Evolutionary conservation across 78 protist species (phyloP).

Genomic region (Anaeramoeba flamelloides): DNA sequence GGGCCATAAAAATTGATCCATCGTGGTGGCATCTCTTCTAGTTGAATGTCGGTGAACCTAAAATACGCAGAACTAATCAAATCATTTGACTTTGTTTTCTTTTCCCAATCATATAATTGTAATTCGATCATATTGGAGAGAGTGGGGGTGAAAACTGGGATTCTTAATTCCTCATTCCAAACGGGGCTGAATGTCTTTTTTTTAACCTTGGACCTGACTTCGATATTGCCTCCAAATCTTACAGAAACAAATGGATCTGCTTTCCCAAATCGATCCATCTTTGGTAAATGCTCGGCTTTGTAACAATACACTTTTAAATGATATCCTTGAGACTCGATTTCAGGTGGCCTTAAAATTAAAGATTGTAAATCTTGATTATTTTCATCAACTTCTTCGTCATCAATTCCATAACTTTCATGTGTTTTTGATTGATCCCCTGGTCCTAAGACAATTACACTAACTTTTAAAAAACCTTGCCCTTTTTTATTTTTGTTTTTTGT

Average conservation of each 20-base stretch:
- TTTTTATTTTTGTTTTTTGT: too few species aligned
- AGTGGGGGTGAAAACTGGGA: conserved; percentile 12
- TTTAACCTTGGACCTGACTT: neutral
- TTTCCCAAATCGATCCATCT: conserved; percentile 18
- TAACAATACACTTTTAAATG: neutral
- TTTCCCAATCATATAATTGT: too few species aligned
- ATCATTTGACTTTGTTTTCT: conserved; percentile 3
- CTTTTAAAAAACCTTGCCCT: conserved; percentile 21
- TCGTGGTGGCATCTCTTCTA: too few species aligned
- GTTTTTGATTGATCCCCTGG: conserved; percentile 16
- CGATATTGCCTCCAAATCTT: neutral
- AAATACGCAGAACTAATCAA: neutral
- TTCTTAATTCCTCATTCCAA: conserved; percentile 13
- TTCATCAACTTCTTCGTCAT: conserved; percentile 7
- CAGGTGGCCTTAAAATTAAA: conserved; percentile 10
- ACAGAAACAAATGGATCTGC: conserved; percentile 10
- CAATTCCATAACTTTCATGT: conserved; percentile 17
- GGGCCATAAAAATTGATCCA: too few species aligned
- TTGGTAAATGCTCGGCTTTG: conserved; percentile 4
- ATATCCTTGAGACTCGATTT: neutral
- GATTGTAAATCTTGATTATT: neutral
- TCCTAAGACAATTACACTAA: conserved; percentile 2
- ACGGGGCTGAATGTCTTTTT: neutral
- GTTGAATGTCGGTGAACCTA: too few species aligned
- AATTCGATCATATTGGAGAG: conserved; percentile 3